Percentiles rank a stretch among this genome's conserved stretches.
These are phyloP conservation scores for Nicotiana attenuata DNA, from an alignment of 257 asterid genomes.

Conservation along the genomic window DNA sequence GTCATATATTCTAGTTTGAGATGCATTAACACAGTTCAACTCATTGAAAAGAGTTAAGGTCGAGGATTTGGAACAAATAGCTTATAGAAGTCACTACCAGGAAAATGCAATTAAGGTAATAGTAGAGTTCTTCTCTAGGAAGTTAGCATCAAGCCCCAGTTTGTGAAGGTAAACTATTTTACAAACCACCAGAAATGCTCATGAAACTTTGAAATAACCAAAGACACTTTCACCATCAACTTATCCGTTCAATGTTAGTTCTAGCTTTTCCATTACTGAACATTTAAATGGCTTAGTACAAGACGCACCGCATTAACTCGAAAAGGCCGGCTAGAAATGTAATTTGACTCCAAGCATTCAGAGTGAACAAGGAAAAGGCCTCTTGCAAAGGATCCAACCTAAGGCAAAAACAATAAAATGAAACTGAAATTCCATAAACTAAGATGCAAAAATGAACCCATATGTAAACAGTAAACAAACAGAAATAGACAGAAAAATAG, in stretches of 20 bases:
- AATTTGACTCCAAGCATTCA: slow-evolving; percentile 82
- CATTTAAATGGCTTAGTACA: slow-evolving; percentile 3
- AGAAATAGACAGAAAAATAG: slow-evolving; percentile 8
- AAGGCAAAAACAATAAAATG: slow-evolving; percentile 3
- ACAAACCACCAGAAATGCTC: background rate
- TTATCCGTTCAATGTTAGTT: background rate
- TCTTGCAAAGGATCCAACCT: slow-evolving; percentile 95
- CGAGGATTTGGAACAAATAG: background rate
- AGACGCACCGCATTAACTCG: slow-evolving; percentile 87
- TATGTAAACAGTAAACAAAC: background rate
- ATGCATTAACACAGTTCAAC: background rate
- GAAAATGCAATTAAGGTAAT: background rate
- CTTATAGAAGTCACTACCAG: background rate
- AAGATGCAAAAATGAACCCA: background rate
- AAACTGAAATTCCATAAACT: background rate
- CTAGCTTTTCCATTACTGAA: background rate
- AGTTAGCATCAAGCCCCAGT: background rate
- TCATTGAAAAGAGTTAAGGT: background rate
- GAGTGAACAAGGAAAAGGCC: slow-evolving; percentile 93
- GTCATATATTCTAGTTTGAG: background rate
- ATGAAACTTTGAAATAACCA: background rate
- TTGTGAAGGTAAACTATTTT: background rate
- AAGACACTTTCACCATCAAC: background rate
- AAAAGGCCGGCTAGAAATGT: slow-evolving; percentile 93
- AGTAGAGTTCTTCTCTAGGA: background rate